These are phyloP conservation scores for Mycena albidolilacea DNA, from an alignment of 768 basidiomycete species.

Conservation along the genomic window DNA sequence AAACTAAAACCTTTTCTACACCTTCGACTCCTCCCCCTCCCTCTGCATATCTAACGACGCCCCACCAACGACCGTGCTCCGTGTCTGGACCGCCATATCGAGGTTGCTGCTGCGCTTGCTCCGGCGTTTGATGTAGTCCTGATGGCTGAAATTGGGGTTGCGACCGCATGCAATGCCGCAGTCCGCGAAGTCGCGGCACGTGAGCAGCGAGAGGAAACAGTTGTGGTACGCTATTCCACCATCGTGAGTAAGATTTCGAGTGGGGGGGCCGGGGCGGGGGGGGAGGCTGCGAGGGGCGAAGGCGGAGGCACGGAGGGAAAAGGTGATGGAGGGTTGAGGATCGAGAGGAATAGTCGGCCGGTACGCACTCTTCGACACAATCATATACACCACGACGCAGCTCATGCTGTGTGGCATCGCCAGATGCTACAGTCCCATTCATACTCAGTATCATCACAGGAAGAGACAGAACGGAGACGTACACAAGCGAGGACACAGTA, in stretches of 20 bases:
- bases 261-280: no score
- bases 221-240: conserved; percentile 20
- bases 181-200: background rate
- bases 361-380: conserved; percentile 24
- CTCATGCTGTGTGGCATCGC: conserved; percentile 31
- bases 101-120: no score
- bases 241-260: background rate
- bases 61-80: no score
- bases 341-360: background rate
- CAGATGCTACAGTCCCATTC: conserved; percentile 7
- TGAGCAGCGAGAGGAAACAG: conserved; percentile 27
- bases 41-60: no score
- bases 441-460: no score
- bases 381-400: conserved; percentile 28
- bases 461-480: background rate
- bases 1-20: no score
- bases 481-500: conserved; percentile 25
- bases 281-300: no score
- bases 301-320: background rate
- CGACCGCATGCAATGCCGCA: no score
- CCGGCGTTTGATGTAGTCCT: no score
- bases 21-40: no score
- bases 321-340: background rate
- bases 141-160: no score
- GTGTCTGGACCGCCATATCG: no score